Base-by-base conservation (phyloP, 1,284 basidiomycete genomes). In the Irpex rosettiformis region DNA sequence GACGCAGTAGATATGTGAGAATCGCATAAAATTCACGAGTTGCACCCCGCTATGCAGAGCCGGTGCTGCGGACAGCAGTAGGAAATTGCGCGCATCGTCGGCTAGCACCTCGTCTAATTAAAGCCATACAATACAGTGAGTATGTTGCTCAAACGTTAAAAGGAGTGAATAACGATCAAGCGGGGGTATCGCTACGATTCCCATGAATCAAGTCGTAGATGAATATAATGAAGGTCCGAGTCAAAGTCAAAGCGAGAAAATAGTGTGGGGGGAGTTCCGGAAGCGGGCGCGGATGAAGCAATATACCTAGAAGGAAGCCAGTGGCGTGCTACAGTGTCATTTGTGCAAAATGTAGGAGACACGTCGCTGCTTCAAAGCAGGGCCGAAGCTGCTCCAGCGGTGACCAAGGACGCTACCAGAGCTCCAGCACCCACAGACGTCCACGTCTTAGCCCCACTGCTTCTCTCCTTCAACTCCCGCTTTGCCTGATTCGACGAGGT, bases 151-250 rank as follows among this genome's bases (percentile, higher is more conserved):
- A 56, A 61, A 27, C 59, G 57, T 51, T 37, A 52, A 56, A 60
- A 58, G 45, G 61, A 58, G 58, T 56, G 57, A 37, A 57, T 33
- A 51, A 59, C 59, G 54, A 49, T 61, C 58, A 54, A 63, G 27
- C 59, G 52, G 43, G 61, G 62, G 62, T 63, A 63, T 63, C 55
- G 60, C 33, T 33, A 58, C 57, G 54, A 55, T 21, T 51, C 28
- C 25, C 60, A 56, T 45, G 45, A 43, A n/a, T 33, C 22, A 43
- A 27, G 48, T 43, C 18, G 57, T 29, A 52, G 47, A 58, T 54
- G 25, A 30, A 48, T 37, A 37, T 37, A 37, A 37, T 16, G 30
- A 51, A 28, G 57, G 62, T 61, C 56, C 56, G 47, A 57, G 45
- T 2, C 42, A 22, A 25, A 52, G 57, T n/a, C 52, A 58, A 52